Base-by-base conservation (phyloP, 2,329 filamentous ascomycete species). In the Cercospora beticola region DNA sequence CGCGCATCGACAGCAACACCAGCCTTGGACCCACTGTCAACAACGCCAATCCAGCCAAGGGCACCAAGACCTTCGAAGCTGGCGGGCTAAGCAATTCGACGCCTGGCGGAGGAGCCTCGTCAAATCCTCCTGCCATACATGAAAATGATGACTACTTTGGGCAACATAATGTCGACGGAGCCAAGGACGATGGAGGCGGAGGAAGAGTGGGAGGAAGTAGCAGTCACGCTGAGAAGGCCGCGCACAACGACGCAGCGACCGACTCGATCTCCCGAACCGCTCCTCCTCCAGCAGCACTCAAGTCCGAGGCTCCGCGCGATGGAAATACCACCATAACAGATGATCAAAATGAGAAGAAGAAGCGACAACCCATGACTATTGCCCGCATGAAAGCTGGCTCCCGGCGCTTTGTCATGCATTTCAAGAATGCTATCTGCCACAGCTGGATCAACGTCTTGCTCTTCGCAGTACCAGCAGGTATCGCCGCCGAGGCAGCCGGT, bases 361-460 rank as follows among this genome's bases (percentile, higher is more conserved):
- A 74, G 43, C 83, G 84, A 78, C 79, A 79, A 68, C 80, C 82
- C 72, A 79, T 88, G 69, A 69, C 81, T 26, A 68, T 64, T 16
- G 78, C 80, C 66, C 84, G 87, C 74, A 81, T 87, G 73, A 83
- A 80, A 70, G 79, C 84, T 72, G 82, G 83, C 68, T 81, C 81
- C 23, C 81, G 82, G 71, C 80, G 82, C 76, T 87, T 89, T 78
- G 80, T 84, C 72, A 85, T 83, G 40, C 83, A 85, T 72, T 81
- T 81, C 65, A 84, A 85, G 82, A 77, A 88, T 88, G 83, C 83
- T 75, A 75, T 94, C 70, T 85, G 89, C 54, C 88, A 92, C 77
- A 93, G 89, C 82, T 93, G 90, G 87, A 83, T 94, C 82, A 94
- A 95, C 78, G 75, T 92, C 65, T 83, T 94, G 73, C 83, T 94